A percentile compares a stretch with the other conserved stretches of the same genome.
Conservation (phyloP, 495 filamentous ascomycete species). For the Amphirosellinia nigrospora region DNA sequence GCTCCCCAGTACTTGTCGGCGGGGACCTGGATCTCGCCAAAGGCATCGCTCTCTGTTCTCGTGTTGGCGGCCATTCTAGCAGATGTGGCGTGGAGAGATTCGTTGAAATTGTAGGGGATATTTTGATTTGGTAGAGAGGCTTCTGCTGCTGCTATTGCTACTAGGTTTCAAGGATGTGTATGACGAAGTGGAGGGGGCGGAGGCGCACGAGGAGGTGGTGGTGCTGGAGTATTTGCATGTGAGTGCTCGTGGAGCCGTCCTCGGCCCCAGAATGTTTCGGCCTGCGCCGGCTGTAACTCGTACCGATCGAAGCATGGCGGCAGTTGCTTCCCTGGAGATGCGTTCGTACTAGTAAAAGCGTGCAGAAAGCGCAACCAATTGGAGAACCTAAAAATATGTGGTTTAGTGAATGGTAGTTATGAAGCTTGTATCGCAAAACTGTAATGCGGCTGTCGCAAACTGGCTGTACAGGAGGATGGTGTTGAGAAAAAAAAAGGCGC, state of each 20-base stretch:
- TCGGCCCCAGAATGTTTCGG: slow-evolving; percentile 46
- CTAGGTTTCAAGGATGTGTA: slow-evolving; percentile 28
- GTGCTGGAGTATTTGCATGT: slow-evolving; percentile 44
- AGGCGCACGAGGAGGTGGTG: slow-evolving; percentile 27
- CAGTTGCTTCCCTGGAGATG: not conserved
- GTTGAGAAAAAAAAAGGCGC: slow-evolving; percentile 20
- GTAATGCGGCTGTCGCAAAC: not conserved
- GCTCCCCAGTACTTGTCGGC: slow-evolving; percentile 98
- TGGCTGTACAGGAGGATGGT: not conserved
- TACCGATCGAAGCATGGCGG: slow-evolving; percentile 54
- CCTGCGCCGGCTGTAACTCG: slow-evolving; percentile 43
- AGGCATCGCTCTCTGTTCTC: slow-evolving; percentile 93
- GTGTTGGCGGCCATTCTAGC: slow-evolving; percentile 59
- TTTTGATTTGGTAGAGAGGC: slow-evolving; percentile 29
- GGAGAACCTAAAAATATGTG: not conserved
- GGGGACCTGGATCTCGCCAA: slow-evolving; percentile 92
- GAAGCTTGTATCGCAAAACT: no score
- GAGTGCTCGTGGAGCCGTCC: slow-evolving; percentile 45
- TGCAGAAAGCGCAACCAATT: slow-evolving; percentile 11
- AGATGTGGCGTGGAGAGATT: slow-evolving; percentile 56
- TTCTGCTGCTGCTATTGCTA: slow-evolving; percentile 30
- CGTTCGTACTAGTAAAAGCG: not conserved
- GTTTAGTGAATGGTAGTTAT: not conserved
- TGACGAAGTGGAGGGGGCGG: slow-evolving; percentile 30
- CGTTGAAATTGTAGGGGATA: slow-evolving; percentile 40